phyloP scores from a whole-genome alignment of 2,329 filamentous ascomycete genomes.

The Mycogone perniciosa region DNA sequence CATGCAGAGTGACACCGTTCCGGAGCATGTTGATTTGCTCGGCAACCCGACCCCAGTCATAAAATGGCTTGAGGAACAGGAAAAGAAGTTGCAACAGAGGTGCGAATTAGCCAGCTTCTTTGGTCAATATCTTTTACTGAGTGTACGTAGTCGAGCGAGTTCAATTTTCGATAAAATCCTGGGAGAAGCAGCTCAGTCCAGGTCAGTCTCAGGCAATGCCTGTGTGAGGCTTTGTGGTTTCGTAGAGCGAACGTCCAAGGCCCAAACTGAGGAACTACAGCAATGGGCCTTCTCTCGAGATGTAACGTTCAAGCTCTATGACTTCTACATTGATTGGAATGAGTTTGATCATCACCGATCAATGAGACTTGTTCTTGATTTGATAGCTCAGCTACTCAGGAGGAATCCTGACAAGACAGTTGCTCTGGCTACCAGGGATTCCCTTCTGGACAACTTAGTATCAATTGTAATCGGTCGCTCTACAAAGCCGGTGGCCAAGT shows the following conservation, averaged over 20 bases:
- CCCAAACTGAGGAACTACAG: conserved; percentile 35
- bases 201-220: conserved; percentile 49
- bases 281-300: conserved; percentile 46
- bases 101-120: conserved; percentile 22
- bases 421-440: conserved; percentile 34
- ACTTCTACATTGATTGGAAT: conserved; percentile 61
- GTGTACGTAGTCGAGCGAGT: conserved; percentile 25
- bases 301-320: conserved; percentile 46
- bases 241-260: conserved; percentile 52
- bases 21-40: conserved; percentile 27
- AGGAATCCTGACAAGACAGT: conserved; percentile 41
- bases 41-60: conserved; percentile 31
- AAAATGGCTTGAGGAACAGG: conserved; percentile 39
- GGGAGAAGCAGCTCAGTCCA: conserved; percentile 44
- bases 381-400: conserved; percentile 45
- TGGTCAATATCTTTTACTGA: conserved; percentile 8
- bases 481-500: conserved; percentile 60
- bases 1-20: conserved; percentile 17
- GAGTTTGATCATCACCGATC: conserved; percentile 59
- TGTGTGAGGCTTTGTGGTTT: conserved; percentile 56
- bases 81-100: conserved; percentile 28
- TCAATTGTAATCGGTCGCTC: conserved; percentile 55
- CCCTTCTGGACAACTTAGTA: conserved; percentile 46
- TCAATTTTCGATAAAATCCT: conserved; percentile 44
- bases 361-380: conserved; percentile 56